Percentiles rank a stretch among this genome's conserved stretches.
phyloP scores from a whole-genome alignment of 192 early-diverging fungal genomes.

The Mortierella antarctica region DNA sequence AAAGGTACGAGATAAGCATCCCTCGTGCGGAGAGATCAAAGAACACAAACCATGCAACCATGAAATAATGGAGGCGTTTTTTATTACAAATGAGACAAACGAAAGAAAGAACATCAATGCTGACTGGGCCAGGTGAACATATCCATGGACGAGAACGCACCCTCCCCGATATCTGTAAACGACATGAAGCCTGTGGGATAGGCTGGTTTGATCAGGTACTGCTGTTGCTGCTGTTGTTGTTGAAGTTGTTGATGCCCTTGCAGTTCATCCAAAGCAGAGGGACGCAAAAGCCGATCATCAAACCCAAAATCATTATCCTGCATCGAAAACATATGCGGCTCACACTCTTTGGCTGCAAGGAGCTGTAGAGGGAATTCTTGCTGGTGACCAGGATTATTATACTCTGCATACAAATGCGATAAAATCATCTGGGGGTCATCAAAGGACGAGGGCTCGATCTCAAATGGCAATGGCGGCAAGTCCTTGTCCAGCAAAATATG shows the following conservation, averaged over 20 bases:
- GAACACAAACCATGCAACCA: no score
- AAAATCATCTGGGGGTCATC: conserved; percentile 13
- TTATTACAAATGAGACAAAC: not conserved
- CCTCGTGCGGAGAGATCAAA: no score
- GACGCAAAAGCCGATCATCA: no score
- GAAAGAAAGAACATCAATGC: no score
- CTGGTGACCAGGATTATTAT: conserved; percentile 3
- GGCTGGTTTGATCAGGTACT: conserved; percentile 22
- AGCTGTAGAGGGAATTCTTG: conserved; percentile 5
- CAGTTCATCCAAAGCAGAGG: not conserved
- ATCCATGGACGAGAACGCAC: conserved; percentile 14
- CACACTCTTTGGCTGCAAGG: not conserved
- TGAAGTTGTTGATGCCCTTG: not conserved
- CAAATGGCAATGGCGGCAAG: conserved; percentile 10
- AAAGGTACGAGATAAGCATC: not conserved
- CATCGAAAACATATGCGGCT: not conserved
- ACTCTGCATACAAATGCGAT: conserved; percentile 15
- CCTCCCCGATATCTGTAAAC: conserved; percentile 10
- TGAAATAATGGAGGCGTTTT: no score
- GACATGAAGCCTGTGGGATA: conserved; percentile 14
- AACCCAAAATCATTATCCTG: not conserved
- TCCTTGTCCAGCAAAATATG: conserved; percentile 15
- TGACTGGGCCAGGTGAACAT: conserved; percentile 5
- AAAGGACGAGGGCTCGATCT: not conserved
- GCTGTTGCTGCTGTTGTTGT: not conserved